A percentile compares a stretch with the other conserved stretches of the same genome.
These are phyloP conservation scores for Phytophthora parvispora DNA, from an alignment of 352 stramenopile genomes.

Conservation along the genomic window DNA sequence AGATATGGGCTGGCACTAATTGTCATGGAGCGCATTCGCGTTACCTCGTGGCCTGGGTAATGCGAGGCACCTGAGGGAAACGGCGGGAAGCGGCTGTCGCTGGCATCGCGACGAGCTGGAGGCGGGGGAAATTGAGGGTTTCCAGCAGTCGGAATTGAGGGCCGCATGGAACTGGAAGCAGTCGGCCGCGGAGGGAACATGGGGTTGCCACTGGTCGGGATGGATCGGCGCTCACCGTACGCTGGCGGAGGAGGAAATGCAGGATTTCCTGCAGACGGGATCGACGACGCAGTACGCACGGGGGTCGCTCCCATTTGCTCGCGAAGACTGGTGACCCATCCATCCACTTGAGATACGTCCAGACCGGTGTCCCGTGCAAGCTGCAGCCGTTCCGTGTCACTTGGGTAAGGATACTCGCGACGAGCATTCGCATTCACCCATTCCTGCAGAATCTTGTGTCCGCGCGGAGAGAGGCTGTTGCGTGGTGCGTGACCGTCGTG, in stretches of 20 bases:
- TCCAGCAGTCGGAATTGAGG: constrained; percentile 60
- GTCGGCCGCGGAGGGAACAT: constrained; percentile 78
- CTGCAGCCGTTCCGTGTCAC: constrained; percentile 77
- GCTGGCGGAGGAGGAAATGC: constrained; percentile 64
- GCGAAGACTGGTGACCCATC: constrained; percentile 87
- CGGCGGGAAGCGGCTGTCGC: constrained; percentile 41
- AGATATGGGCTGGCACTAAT: constrained; percentile 66
- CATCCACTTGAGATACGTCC: constrained; percentile 84
- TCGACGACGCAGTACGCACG: constrained; percentile 42
- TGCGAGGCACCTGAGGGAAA: constrained; percentile 20
- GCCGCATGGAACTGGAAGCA: constrained; percentile 31
- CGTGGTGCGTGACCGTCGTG: constrained; percentile 47
- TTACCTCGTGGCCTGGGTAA: constrained; percentile 40
- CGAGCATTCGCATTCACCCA: constrained; percentile 75
- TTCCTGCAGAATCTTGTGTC: constrained; percentile 82
- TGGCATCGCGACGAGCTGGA: constrained; percentile 48
- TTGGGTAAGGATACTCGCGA: constrained; percentile 73
- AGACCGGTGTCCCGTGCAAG: constrained; percentile 80
- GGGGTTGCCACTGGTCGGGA: constrained; percentile 68
- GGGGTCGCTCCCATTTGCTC: constrained; percentile 54
- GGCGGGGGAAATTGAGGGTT: constrained; percentile 74
- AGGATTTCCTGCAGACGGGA: constrained; percentile 67
- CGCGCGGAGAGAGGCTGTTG: constrained; percentile 71
- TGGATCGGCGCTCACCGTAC: constrained; percentile 70
- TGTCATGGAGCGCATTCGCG: constrained; percentile 70